Base-by-base conservation (phyloP, 78 protist species). In the Dictyostelium brefeldianum region DNA sequence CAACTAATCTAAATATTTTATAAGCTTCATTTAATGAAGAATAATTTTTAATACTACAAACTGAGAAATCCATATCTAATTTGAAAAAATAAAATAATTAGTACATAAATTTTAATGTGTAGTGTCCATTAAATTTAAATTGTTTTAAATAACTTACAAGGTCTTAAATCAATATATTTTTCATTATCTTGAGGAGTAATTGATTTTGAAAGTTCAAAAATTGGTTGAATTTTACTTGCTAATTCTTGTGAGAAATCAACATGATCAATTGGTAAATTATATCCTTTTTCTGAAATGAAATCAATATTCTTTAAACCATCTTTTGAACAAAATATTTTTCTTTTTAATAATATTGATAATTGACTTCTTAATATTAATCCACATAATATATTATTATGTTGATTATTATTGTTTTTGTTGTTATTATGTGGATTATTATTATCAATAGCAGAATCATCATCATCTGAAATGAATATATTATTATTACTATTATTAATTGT, bases 341-440 rank as follows among this genome's bases (percentile, higher is more conserved):
- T 18, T 20, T 82, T 48, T 48, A 96, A 78, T 20, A 91, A 84
- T 17, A 81, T 29, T 54, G 83, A 43, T 31, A 95, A 89, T 50
- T 95, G 95, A 17, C 36, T 31, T 43, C 97, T 73, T 27, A 82
- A 81, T 18, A 95, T 84, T 62, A 90, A 25, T 15, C 97, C 97
- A 50, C 65, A n/a, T 15, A 95, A 54, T 8, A 67, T 64, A 11
- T 92, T 83, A 48, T 54, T 90, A 36, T 82, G 15, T 29, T 51
- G 53, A 18, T 20, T 80, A 36, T 29, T 51, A 17, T 18, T 29
- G 36, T n/a, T 47, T 36, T 31, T 46, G n/a, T 65, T 25, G 50
- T 81, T 56, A n/a, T 36, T 11, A n/a, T 70, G 9, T 14, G 11
- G 29, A 43, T 29, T 43, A 70, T 43, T 43, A 20, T 41, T 70